Evolutionary conservation across 75 land plant genomes (phyloP).

Genomic region (Larix kaempferi): DNA sequence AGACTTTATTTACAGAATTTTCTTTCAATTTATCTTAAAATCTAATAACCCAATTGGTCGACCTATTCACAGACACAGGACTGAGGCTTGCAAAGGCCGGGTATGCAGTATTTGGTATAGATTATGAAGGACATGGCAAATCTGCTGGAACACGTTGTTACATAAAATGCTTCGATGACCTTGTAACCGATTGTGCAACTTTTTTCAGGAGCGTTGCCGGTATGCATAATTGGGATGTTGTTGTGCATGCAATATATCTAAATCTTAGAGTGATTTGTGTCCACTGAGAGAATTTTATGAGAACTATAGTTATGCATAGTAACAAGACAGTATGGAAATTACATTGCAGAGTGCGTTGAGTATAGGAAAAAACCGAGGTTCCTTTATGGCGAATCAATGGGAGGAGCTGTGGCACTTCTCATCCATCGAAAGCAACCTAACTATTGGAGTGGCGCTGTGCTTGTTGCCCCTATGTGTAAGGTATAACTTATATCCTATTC

Average conservation of each 20-base stretch:
- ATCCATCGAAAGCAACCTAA: slow-evolving; percentile 8
- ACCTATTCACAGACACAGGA: slow-evolving; percentile 52
- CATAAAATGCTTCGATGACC: slow-evolving; percentile 31
- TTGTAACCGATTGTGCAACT: slow-evolving; percentile 49
- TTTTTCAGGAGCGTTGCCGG: slow-evolving; percentile 46
- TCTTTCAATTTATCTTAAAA: too few species aligned
- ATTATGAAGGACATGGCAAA: slow-evolving; percentile 73
- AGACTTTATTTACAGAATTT: too few species aligned
- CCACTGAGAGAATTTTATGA: too few species aligned
- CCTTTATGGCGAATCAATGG: slow-evolving; percentile 20
- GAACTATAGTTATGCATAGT: neutral
- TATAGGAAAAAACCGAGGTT: slow-evolving; percentile 10
- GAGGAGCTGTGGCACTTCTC: slow-evolving; percentile 17
- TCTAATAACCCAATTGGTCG: too few species aligned
- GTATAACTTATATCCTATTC: neutral
- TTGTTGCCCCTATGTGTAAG: slow-evolving; percentile 22
- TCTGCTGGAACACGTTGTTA: slow-evolving; percentile 47
- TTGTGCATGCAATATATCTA: too few species aligned
- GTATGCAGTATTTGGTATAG: slow-evolving; percentile 59
- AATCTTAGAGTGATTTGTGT: too few species aligned
- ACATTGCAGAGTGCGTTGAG: neutral
- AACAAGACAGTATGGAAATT: neutral
- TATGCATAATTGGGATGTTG: neutral
- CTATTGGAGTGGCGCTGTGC: slow-evolving; percentile 15
- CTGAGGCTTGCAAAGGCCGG: slow-evolving; percentile 52